Evolutionary conservation across 2,329 filamentous ascomycete species (phyloP).

Genomic region (Neonectria faginata): DNA sequence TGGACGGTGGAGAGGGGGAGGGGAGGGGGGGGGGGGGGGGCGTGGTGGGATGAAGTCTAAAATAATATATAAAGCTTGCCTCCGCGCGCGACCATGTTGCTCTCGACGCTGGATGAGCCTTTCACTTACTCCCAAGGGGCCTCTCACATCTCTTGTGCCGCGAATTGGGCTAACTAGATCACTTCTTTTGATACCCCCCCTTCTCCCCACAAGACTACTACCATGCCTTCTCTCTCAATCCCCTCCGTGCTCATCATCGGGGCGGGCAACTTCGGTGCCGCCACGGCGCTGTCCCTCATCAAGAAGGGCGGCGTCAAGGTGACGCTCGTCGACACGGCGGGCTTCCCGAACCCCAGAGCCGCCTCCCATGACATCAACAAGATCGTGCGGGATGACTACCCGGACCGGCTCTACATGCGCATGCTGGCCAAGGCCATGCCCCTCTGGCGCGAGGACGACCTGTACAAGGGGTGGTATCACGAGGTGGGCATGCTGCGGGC

Average conservation of each 20-base stretch:
- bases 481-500: conserved; percentile 66
- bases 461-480: conserved; percentile 67
- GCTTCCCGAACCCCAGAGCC: conserved; percentile 53
- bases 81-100: not conserved
- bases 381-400: conserved; percentile 58
- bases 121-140: not conserved
- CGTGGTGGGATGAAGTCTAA: not conserved
- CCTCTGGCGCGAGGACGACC: conserved; percentile 55
- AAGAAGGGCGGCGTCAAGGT: conserved; percentile 47
- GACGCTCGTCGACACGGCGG: conserved; percentile 52
- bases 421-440: conserved; percentile 56
- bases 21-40: no score
- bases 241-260: conserved; percentile 54
- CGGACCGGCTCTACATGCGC: conserved; percentile 54
- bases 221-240: conserved; percentile 12
- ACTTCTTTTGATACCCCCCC: conserved; percentile 1
- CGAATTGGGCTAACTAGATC: not conserved
- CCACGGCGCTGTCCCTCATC: conserved; percentile 54
- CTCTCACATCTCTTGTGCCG: not conserved
- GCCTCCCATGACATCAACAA: conserved; percentile 62
- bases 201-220: not conserved
- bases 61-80: not conserved
- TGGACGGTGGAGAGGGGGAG: no score
- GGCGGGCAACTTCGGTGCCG: conserved; percentile 58
- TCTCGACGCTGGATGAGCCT: not conserved